phyloP scores from a whole-genome alignment of 176 grass and related monocot genomes.

The Eleusine indica region DNA sequence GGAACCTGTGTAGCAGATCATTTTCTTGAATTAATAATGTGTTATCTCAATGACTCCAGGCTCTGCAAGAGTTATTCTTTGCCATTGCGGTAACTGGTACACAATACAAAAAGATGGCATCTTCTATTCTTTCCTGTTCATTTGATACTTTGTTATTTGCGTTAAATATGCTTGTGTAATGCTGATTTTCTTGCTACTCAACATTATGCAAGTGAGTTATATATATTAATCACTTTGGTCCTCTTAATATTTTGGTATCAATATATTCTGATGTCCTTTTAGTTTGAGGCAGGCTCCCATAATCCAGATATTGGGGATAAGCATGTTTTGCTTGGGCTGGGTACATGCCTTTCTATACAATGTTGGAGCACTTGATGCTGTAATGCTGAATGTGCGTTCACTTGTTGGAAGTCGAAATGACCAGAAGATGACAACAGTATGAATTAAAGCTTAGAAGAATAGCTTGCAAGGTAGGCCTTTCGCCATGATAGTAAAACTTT shows the following conservation, averaged over 20 bases:
- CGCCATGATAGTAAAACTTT: neutral
- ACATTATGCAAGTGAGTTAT: neutral
- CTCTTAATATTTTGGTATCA: slow-evolving; percentile 21
- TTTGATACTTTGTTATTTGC: neutral
- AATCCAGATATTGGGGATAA: neutral
- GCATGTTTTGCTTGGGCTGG: neutral
- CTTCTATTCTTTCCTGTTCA: neutral
- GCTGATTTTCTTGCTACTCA: slow-evolving; percentile 20
- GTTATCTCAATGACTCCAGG: neutral
- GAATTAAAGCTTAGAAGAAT: slow-evolving; percentile 36
- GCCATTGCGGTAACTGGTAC: slow-evolving; percentile 10
- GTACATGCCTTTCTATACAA: neutral
- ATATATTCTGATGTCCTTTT: slow-evolving; percentile 12
- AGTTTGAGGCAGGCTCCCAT: neutral
- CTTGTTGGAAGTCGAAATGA: slow-evolving; percentile 52
- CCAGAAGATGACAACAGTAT: slow-evolving; percentile 46
- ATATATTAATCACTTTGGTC: neutral
- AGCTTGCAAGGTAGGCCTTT: slow-evolving; percentile 30
- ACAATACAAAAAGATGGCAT: neutral
- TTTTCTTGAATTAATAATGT: slow-evolving; percentile 6
- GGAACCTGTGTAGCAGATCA: slow-evolving; percentile 29
- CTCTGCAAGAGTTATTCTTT: slow-evolving; percentile 20
- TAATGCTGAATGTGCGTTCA: slow-evolving; percentile 48
- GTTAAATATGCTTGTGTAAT: neutral
- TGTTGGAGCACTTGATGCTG: slow-evolving; percentile 48